A percentile compares a stretch with the other conserved stretches of the same genome.
phyloP scores from a whole-genome alignment of 2,329 filamentous ascomycete species.

The Fusarium solani-melongenae region DNA sequence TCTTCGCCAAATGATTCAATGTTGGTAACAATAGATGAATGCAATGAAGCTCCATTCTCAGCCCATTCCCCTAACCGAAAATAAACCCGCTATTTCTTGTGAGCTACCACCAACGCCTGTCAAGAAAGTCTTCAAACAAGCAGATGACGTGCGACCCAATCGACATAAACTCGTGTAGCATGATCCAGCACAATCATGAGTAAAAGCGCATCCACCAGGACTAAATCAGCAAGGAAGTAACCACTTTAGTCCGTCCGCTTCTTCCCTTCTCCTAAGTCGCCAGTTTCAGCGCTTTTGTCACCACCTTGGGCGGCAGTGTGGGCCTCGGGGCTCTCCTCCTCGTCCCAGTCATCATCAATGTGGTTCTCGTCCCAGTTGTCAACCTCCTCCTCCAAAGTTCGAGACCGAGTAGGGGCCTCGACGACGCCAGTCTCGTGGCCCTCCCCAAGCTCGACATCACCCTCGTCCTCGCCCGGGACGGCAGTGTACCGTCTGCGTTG shows the following conservation, averaged over 20 bases:
- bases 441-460: constrained; percentile 83
- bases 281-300: constrained; percentile 38
- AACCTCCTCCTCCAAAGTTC: constrained; percentile 79
- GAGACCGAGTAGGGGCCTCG: constrained; percentile 47
- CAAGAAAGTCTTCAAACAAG: neutral
- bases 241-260: constrained; percentile 47
- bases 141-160: neutral
- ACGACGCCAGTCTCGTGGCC: constrained; percentile 75
- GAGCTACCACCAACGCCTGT: neutral
- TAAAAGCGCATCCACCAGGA: neutral
- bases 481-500: constrained; percentile 77
- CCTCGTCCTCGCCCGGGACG: constrained; percentile 72
- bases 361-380: constrained; percentile 95
- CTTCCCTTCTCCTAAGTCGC: constrained; percentile 47
- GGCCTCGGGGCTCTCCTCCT: constrained; percentile 55
- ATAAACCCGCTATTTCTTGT: neutral
- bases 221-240: neutral
- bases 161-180: constrained; percentile 19
- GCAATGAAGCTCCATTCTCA: neutral
- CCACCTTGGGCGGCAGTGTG: constrained; percentile 20
- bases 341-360: constrained; percentile 66
- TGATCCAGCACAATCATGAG: constrained; percentile 17
- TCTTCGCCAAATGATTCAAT: neutral
- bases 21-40: neutral
- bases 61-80: neutral